Conservation (phyloP, 768 basidiomycete species). For the Leccinum ochraceum region DNA sequence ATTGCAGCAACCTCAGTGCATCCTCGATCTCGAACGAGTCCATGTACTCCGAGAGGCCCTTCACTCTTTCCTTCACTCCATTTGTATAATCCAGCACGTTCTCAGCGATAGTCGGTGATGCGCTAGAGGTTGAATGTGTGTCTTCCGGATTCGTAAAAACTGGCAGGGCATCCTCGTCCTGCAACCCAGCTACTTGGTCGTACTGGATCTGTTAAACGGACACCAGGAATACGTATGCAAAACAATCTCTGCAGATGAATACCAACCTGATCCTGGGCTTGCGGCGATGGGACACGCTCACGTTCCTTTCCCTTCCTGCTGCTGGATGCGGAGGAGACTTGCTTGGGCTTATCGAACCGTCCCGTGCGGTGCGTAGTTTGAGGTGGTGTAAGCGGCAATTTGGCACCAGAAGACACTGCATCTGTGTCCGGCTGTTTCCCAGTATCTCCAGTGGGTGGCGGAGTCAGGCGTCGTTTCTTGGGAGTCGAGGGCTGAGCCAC, state of each 20-base stretch:
- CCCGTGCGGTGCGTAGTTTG: constrained; percentile 20
- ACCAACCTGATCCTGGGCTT: constrained; percentile 18
- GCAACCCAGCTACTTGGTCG: not conserved
- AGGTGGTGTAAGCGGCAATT: constrained; percentile 29
- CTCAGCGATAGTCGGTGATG: constrained; percentile 28
- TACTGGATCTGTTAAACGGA: not conserved
- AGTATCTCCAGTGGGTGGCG: not conserved
- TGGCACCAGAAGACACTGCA: not conserved
- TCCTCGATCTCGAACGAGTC: constrained; percentile 27
- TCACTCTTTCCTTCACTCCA: constrained; percentile 25
- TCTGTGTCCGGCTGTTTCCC: not conserved
- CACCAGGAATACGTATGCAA: not conserved
- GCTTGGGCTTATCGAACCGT: not conserved
- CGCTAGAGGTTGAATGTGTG: constrained; percentile 11
- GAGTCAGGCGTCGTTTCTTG: constrained; percentile 22
- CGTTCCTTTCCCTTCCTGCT: constrained; percentile 33
- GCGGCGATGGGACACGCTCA: constrained; percentile 4
- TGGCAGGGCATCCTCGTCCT: constrained; percentile 22
- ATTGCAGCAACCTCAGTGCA: constrained; percentile 17
- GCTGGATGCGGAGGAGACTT: constrained; percentile 6
- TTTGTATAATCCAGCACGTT: constrained; percentile 28
- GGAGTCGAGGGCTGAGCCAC: constrained; percentile 26
- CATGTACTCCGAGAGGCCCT: constrained; percentile 28
- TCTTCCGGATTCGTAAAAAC: constrained; percentile 18
- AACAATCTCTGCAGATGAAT: not conserved